A percentile compares a stretch with the other conserved stretches of the same genome.
phyloP scores from a whole-genome alignment of 495 filamentous ascomycete species.

The Durotheca rogersii region DNA sequence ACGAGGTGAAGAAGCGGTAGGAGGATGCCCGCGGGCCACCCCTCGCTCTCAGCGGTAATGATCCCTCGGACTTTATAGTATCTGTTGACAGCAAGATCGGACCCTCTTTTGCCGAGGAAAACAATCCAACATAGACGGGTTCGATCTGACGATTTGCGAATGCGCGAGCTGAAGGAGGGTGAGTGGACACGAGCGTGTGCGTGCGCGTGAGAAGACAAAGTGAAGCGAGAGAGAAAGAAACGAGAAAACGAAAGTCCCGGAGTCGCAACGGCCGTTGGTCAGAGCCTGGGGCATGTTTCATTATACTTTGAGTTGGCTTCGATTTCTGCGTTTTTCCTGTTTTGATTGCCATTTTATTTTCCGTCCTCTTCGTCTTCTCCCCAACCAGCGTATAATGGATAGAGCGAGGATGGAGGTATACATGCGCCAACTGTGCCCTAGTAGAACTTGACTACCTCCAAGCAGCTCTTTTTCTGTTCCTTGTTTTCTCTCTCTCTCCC shows the following conservation, averaged over 20 bases:
- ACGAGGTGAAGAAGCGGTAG: constrained; percentile 83
- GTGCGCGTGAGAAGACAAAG: neutral
- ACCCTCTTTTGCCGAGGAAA: constrained; percentile 18
- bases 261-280: neutral
- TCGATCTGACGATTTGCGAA: constrained; percentile 13
- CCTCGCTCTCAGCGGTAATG: neutral
- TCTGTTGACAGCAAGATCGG: constrained; percentile 1
- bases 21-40: neutral
- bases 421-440: neutral
- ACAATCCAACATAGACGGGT: constrained; percentile 27
- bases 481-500: too few species aligned
- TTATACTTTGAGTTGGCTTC: neutral
- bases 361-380: neutral
- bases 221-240: neutral
- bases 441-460: too few species aligned
- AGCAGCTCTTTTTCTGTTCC: too few species aligned
- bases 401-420: constrained; percentile 10
- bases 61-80: constrained; percentile 4
- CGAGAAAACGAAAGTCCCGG: neutral
- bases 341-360: constrained; percentile 11
- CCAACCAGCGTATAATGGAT: constrained; percentile 11
- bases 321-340: constrained; percentile 4
- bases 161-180: neutral
- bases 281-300: neutral
- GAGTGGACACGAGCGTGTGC: neutral